Conservation (phyloP, 148 eudicot species). For the Camellia granthamiana region DNA sequence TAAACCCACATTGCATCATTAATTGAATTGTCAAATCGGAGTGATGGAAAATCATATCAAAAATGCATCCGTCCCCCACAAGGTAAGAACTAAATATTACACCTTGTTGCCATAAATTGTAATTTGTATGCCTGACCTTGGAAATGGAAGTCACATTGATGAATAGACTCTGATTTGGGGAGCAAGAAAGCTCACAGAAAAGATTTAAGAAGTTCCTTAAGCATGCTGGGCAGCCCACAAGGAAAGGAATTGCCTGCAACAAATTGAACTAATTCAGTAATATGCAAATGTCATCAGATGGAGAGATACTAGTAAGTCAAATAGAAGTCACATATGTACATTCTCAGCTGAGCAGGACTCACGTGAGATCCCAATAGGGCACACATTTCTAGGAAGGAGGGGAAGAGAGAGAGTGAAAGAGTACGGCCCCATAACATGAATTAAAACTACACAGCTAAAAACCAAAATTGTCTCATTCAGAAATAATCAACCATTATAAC, state of each 20-base stretch:
- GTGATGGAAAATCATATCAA: neutral
- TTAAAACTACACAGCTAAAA: neutral
- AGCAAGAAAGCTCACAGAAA: constrained; percentile 75
- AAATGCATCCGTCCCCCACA: neutral
- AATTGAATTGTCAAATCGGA: neutral
- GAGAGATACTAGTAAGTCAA: neutral
- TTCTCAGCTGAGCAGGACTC: constrained; percentile 4
- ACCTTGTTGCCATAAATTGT: neutral
- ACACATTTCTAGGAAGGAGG: neutral
- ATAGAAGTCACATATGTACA: neutral
- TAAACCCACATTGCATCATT: neutral
- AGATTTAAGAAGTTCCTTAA: constrained; percentile 71
- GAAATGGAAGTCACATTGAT: constrained; percentile 59
- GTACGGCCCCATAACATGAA: neutral
- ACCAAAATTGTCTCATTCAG: neutral
- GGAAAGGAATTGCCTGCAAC: constrained; percentile 60
- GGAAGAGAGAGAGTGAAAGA: neutral
- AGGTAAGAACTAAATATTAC: neutral
- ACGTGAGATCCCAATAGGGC: neutral
- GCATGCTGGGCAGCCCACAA: constrained; percentile 78
- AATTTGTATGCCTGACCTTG: constrained; percentile 37
- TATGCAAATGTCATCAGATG: neutral
- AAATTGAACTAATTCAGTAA: constrained; percentile 4
- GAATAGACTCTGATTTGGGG: constrained; percentile 68
- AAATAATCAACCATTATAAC: neutral